These are phyloP conservation scores for Ganoderma sp. DNA, from an alignment of 1,284 basidiomycete genomes.

Conservation along the genomic window DNA sequence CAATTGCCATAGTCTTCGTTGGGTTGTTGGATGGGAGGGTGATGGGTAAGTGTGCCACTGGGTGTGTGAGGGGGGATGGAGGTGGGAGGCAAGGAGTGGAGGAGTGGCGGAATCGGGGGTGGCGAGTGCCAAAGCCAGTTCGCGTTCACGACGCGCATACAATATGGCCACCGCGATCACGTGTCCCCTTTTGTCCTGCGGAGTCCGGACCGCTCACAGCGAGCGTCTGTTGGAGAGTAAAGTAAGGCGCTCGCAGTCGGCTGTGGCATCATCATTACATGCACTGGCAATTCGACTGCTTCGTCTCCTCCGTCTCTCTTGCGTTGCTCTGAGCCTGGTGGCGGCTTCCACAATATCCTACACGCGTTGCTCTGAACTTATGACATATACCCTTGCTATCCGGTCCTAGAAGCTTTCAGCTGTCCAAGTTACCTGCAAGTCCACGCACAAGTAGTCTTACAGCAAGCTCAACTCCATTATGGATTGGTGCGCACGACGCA, in stretches of 20 bases:
- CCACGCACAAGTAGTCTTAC: background rate
- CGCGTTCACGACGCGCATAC: constrained; percentile 1
- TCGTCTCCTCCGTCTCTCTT: background rate
- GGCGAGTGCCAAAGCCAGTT: background rate
- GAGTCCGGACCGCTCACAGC: background rate
- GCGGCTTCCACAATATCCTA: background rate
- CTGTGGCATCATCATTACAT: background rate
- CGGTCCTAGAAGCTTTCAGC: background rate
- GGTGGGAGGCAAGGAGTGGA: background rate
- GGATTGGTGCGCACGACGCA: constrained; percentile 6
- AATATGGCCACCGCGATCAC: constrained; percentile 7
- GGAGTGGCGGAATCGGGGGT: background rate
- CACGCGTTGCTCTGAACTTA: background rate
- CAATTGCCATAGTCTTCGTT: background rate
- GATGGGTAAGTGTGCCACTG: background rate
- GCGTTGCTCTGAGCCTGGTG: background rate
- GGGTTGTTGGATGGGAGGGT: background rate
- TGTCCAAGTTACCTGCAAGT: background rate
- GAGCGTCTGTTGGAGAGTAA: background rate
- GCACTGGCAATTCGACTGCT: background rate
- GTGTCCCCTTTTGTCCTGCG: background rate
- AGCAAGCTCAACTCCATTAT: background rate
- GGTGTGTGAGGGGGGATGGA: background rate
- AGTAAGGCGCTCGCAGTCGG: background rate
- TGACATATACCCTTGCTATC: background rate